A percentile compares a stretch with the other conserved stretches of the same genome.
Evolutionary conservation across 805 yeast genomes (phyloP).

Genomic region (Candida taoyuanica): DNA sequence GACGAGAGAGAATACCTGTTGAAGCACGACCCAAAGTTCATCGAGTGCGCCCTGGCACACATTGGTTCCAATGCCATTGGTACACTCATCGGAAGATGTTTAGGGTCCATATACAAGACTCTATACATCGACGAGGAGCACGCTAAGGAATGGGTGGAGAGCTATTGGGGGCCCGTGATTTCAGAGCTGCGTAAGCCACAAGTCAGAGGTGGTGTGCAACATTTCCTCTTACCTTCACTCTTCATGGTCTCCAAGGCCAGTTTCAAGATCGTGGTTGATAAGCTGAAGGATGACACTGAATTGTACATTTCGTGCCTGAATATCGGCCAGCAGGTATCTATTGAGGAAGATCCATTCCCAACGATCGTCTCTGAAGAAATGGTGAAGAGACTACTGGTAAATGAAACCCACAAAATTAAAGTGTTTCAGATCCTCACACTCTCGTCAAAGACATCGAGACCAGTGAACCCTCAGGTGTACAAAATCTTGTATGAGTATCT

Average conservation of each 20-base stretch:
- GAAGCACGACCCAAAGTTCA: constrained; percentile 40
- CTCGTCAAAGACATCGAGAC: constrained; percentile 57
- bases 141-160: constrained; percentile 20
- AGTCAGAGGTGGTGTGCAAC: constrained; percentile 41
- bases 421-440: constrained; percentile 58
- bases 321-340: constrained; percentile 58
- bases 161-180: constrained; percentile 23
- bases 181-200: constrained; percentile 10
- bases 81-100: constrained; percentile 57
- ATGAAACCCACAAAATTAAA: constrained; percentile 41
- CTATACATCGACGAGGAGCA: constrained; percentile 29
- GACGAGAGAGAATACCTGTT: constrained; percentile 38
- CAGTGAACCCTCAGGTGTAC: constrained; percentile 44
- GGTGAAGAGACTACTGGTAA: constrained; percentile 40
- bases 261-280: constrained; percentile 35
- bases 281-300: constrained; percentile 29
- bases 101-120: constrained; percentile 37
- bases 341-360: constrained; percentile 47
- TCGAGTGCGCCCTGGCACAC: constrained; percentile 40
- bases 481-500: constrained; percentile 40
- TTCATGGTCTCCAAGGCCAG: constrained; percentile 48
- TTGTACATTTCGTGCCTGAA: constrained; percentile 51
- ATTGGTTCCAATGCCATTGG: constrained; percentile 61
- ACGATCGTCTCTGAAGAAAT: constrained; percentile 31
- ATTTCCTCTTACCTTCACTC: constrained; percentile 58